phyloP scores from a whole-genome alignment of 2,329 filamentous ascomycete species.

The Sporothrix pseudoabietina region DNA sequence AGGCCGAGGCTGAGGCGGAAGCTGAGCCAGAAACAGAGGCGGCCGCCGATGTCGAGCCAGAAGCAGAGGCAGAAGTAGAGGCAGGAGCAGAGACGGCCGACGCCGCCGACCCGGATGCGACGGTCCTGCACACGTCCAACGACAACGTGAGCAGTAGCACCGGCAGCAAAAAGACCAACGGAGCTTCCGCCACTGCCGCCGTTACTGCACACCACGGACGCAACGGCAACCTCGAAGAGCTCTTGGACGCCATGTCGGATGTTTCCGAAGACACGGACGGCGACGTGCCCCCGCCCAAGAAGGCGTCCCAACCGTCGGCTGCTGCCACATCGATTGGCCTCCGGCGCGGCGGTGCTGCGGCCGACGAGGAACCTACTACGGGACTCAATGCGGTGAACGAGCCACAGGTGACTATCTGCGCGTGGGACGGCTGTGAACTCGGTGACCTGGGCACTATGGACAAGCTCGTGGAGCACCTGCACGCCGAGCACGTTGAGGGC shows the following conservation, averaged over 20 bases:
- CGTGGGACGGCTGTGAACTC: constrained; percentile 73
- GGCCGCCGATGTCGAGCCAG: constrained; percentile 33
- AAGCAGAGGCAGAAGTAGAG: constrained; percentile 20
- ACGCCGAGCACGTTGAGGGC: constrained; percentile 90
- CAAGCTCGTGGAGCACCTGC: constrained; percentile 77
- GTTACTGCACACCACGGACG: neutral
- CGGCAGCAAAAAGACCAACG: constrained; percentile 31
- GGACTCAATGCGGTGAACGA: constrained; percentile 52
- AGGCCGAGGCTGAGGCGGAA: constrained; percentile 38
- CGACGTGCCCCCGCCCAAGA: constrained; percentile 61
- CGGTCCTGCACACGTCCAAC: constrained; percentile 22
- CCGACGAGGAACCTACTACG: neutral
- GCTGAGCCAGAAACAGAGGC: constrained; percentile 38
- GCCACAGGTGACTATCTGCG: constrained; percentile 76
- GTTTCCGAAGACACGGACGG: constrained; percentile 91
- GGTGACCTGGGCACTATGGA: constrained; percentile 81
- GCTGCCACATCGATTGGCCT: neutral
- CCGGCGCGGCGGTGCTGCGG: constrained; percentile 9
- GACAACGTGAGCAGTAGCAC: neutral
- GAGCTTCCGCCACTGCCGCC: neutral
- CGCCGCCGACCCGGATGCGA: constrained; percentile 19
- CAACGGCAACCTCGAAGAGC: constrained; percentile 47
- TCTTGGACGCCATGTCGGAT: constrained; percentile 62
- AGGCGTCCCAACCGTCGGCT: neutral
- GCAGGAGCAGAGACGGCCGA: constrained; percentile 11